A percentile compares a stretch with the other conserved stretches of the same genome.
These are phyloP conservation scores for Hanseniaspora lachancei DNA, from an alignment of 805 yeast species.

Conservation along the genomic window DNA sequence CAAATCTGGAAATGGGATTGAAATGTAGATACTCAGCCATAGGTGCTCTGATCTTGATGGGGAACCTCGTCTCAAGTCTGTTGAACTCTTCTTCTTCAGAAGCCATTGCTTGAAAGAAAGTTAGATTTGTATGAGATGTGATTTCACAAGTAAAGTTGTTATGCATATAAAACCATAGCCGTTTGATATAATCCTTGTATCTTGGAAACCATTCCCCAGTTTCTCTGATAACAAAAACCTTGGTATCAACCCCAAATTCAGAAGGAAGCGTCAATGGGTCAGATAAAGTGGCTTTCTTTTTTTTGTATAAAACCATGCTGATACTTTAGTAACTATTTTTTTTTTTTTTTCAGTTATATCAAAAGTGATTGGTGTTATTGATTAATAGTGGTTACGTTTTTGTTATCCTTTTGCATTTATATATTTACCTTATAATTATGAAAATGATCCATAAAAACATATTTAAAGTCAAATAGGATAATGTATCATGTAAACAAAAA, in stretches of 20 bases:
- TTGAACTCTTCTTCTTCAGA: constrained; percentile 54
- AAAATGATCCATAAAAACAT: too few species aligned
- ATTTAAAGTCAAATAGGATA: not conserved
- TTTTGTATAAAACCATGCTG: constrained; percentile 56
- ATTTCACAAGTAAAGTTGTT: constrained; percentile 89
- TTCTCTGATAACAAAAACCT: constrained; percentile 69
- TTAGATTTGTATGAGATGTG: constrained; percentile 82
- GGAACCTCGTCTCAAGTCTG: constrained; percentile 68
- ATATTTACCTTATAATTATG: too few species aligned
- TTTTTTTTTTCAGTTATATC: not conserved
- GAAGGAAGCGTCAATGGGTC: constrained; percentile 46
- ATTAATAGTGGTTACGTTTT: too few species aligned
- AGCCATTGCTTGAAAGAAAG: constrained; percentile 76
- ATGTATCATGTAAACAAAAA: not conserved
- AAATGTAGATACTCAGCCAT: constrained; percentile 76
- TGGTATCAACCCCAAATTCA: constrained; percentile 34
- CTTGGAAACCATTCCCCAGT: constrained; percentile 79
- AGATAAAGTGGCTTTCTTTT: constrained; percentile 53
- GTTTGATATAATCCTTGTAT: constrained; percentile 60
- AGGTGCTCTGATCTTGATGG: constrained; percentile 84
- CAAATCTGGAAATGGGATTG: constrained; percentile 67
- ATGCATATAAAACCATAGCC: constrained; percentile 59
- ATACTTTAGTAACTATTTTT: not conserved
- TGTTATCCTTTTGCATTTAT: too few species aligned
- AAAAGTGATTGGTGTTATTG: too few species aligned